Base-by-base conservation (phyloP, 2,329 filamentous ascomycete genomes). In the Paraphaeosphaeria minitans region DNA sequence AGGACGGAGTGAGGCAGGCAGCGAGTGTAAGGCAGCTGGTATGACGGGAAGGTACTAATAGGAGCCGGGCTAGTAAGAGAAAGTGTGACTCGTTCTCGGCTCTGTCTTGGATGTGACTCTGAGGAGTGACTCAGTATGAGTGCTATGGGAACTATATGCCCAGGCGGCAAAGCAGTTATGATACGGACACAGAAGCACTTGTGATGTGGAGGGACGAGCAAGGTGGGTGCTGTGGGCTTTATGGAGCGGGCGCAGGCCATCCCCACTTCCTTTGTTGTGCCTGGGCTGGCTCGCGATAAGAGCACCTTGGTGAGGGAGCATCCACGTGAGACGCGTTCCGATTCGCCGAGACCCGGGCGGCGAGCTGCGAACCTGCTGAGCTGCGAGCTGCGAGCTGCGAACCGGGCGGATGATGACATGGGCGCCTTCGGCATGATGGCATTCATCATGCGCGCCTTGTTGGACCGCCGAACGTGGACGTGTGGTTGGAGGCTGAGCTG, bases 81-180 rank as follows among this genome's bases (percentile, higher is more conserved):
- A 71, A 70, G 73, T 56, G 66, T 66, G 69, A 70, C 68, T 68
- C 66, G 65, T 70, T 61, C 63, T 64, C 67, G 57, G 33, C 61
- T 64, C 65, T 74, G 72, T 71, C 68, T 69, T 66, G 65, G 62
- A 57, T 59, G 69, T 75, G 73, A 75, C 73, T 75, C 68, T 60
- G 53, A 62, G 58, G 59, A 63, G 70, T 75, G 72, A 74, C 68
- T 75, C 71, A 75, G 67, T 65, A 55, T 52, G 58, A 60, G 55
- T 62, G 56, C 58, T 66, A 57, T 58, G 60, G 47, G 48, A 56
- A 62, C 60, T 64, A 62, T 62, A 71, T 31, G 50, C 49, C 33
- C 49, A 41, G 47, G 49, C 70, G 69, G 69, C 71, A 70, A 72
- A 69, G 70, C 67, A 66, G 58, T 35, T 59, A 60, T 61, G 63